Conservation (phyloP, 495 filamentous ascomycete genomes). For the Neurospora hispaniola region DNA sequence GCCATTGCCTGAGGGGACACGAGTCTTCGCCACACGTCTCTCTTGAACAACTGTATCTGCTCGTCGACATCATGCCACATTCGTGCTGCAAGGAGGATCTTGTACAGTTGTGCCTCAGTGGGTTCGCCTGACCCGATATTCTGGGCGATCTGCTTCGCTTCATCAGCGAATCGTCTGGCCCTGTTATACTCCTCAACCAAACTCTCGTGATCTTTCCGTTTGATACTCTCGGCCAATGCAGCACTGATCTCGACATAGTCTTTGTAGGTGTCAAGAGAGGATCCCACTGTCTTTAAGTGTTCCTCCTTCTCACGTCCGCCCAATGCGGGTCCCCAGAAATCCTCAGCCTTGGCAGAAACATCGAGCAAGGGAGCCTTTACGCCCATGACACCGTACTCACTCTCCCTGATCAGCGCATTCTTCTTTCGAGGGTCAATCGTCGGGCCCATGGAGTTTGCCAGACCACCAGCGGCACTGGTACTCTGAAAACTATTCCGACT, state of each 20-base stretch:
- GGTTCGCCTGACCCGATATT: slow-evolving; percentile 40
- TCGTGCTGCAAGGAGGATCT: slow-evolving; percentile 77
- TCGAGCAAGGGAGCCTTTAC: slow-evolving; percentile 82
- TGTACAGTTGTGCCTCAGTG: slow-evolving; percentile 64
- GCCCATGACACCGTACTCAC: slow-evolving; percentile 85
- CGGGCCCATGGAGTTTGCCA: slow-evolving; percentile 24
- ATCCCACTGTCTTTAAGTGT: slow-evolving; percentile 61
- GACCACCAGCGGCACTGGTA: slow-evolving; percentile 32
- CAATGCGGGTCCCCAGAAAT: slow-evolving; percentile 91
- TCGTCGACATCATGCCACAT: slow-evolving; percentile 89
- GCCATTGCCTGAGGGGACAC: slow-evolving; percentile 42
- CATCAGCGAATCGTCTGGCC: slow-evolving; percentile 63
- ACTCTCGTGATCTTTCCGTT: slow-evolving; percentile 76
- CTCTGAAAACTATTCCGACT: slow-evolving; percentile 58
- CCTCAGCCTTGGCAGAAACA: slow-evolving; percentile 85
- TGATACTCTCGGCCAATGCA: slow-evolving; percentile 73
- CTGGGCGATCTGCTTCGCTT: slow-evolving; percentile 54
- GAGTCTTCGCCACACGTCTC: slow-evolving; percentile 75
- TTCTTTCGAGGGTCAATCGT: slow-evolving; percentile 52
- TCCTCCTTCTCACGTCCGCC: slow-evolving; percentile 89
- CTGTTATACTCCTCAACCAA: slow-evolving; percentile 77
- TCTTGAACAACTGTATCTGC: slow-evolving; percentile 76
- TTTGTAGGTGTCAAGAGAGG: slow-evolving; percentile 63
- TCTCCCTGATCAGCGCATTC: slow-evolving; percentile 85
- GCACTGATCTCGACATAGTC: slow-evolving; percentile 70